Conservation (phyloP, 2,329 filamentous ascomycete species). For the Colletotrichum orchidophilum region DNA sequence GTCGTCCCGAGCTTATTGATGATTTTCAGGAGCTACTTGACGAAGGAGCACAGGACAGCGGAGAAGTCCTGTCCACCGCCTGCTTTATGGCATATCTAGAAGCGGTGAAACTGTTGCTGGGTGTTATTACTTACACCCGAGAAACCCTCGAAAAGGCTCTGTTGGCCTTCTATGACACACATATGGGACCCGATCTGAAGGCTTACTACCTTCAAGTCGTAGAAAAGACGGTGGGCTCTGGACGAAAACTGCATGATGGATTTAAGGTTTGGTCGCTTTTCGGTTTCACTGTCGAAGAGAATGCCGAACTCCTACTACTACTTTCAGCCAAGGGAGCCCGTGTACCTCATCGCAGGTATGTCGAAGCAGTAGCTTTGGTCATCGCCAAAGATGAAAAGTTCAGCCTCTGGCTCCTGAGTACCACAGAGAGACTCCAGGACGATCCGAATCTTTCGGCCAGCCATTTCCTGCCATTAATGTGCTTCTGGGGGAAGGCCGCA, state of each 20-base stretch:
- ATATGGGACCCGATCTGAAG: neutral
- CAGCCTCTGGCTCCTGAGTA: neutral
- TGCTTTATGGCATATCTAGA: neutral
- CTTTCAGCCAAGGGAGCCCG: neutral
- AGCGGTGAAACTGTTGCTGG: neutral
- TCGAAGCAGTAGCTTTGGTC: neutral
- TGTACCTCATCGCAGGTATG: neutral
- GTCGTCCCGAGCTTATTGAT: neutral
- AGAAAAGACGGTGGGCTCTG: neutral
- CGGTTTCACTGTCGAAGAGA: neutral
- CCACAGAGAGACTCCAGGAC: neutral
- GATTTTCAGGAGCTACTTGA: neutral
- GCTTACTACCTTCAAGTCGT: neutral
- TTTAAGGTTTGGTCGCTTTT: neutral
- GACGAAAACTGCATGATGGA: neutral
- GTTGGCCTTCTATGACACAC: neutral
- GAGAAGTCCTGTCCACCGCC: neutral
- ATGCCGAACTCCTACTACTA: neutral
- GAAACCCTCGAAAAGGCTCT: neutral
- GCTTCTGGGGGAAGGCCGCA: slow-evolving; percentile 1
- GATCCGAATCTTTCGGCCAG: neutral
- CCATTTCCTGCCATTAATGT: neutral
- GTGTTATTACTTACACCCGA: neutral
- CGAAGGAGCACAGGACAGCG: neutral
- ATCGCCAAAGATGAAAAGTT: slow-evolving; percentile 12